Evolutionary conservation across 345 rosid species (phyloP).

Genomic region (Chamaenerion angustifolium): DNA sequence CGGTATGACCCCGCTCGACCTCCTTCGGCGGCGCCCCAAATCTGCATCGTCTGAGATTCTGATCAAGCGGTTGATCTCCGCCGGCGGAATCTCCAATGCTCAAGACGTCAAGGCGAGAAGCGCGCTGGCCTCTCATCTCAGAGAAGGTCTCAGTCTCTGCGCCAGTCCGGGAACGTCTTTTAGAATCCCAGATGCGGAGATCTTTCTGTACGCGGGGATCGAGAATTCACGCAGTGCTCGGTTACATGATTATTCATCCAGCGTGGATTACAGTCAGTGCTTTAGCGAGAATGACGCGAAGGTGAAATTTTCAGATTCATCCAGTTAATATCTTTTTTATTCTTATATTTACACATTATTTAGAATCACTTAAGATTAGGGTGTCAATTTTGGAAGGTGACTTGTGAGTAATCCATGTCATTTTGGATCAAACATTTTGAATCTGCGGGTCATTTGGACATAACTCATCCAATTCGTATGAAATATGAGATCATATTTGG

Average conservation of each 20-base stretch:
- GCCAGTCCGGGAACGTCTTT: slow-evolving; percentile 80
- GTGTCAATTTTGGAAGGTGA: too few relatives aligned
- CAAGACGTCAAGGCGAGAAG: slow-evolving; percentile 23
- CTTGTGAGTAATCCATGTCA: too few relatives aligned
- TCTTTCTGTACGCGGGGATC: slow-evolving; percentile 48
- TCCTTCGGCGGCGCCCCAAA: slow-evolving; percentile 54
- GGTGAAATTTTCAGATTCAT: slow-evolving; percentile 10
- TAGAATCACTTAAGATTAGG: too few relatives aligned
- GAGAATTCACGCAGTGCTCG: slow-evolving; percentile 18
- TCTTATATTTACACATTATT: too few relatives aligned
- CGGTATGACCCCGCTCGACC: slow-evolving; percentile 74
- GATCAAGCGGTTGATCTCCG: slow-evolving; percentile 66
- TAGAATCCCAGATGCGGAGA: slow-evolving; percentile 75
- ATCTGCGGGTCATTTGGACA: too few relatives aligned
- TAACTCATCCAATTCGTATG: too few relatives aligned
- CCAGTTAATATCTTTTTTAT: too few relatives aligned
- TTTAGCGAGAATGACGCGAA: slow-evolving; percentile 30
- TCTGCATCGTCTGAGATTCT: slow-evolving; percentile 58
- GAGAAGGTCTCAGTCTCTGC: slow-evolving; percentile 43
- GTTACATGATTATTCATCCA: slow-evolving; percentile 13
- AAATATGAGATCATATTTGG: too few relatives aligned
- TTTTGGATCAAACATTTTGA: too few relatives aligned
- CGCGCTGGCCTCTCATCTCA: slow-evolving; percentile 30
- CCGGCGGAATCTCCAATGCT: slow-evolving; percentile 53
- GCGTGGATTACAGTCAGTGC: slow-evolving; percentile 26